Conservation (phyloP, 139 green algal genomes). For the Ettlia oleoabundans region DNA sequence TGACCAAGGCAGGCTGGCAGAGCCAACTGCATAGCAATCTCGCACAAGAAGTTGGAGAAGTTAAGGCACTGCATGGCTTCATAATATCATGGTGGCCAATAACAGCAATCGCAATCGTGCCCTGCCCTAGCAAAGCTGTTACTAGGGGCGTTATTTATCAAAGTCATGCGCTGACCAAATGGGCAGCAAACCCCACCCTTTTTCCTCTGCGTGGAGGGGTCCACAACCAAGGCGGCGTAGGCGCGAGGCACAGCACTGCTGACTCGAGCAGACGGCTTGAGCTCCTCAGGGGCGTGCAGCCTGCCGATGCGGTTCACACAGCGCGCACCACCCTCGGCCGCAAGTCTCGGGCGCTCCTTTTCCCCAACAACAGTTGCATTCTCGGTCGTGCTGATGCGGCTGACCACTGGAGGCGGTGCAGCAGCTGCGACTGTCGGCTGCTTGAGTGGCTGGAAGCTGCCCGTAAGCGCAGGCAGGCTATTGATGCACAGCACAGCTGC, state of each 20-base stretch:
- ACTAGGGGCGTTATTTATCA: too few species aligned
- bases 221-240: not conserved
- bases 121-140: too few species aligned
- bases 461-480: not conserved
- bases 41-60: too few species aligned
- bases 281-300: not conserved
- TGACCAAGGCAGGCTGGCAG: slow-evolving; percentile 15
- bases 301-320: not conserved
- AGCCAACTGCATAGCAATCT: slow-evolving; percentile 18
- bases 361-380: not conserved
- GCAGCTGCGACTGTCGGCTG: not conserved
- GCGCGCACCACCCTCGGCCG: not conserved
- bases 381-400: not conserved
- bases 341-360: not conserved
- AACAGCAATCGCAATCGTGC: too few species aligned
- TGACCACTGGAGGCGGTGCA: too few species aligned
- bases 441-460: too few species aligned
- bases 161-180: too few species aligned
- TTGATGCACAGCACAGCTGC: slow-evolving; percentile 14
- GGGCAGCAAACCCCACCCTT: too few species aligned
- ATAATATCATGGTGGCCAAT: too few species aligned
- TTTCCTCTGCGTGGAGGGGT: not conserved
- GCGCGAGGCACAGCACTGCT: not conserved
- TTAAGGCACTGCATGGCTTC: too few species aligned
- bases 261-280: not conserved